phyloP scores from a whole-genome alignment of 1,139 yeast species.

The Candida sanyaensis region DNA sequence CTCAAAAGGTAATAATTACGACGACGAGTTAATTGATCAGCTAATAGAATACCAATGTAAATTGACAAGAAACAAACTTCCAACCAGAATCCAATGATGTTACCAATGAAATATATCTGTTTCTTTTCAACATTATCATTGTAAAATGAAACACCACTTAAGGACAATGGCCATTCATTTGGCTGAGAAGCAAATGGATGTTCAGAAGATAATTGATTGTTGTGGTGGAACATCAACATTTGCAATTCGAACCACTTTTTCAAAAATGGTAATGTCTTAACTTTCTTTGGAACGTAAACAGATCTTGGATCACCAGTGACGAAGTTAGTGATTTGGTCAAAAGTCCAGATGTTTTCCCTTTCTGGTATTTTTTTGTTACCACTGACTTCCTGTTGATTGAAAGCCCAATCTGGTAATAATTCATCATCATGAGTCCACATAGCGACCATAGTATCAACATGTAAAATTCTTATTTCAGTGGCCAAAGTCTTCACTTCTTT shows the following conservation, averaged over 20 bases:
- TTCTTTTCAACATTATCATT: conserved; percentile 61
- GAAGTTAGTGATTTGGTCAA: conserved; percentile 72
- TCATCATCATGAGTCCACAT: conserved; percentile 93
- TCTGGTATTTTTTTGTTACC: conserved; percentile 85
- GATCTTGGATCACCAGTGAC: conserved; percentile 57
- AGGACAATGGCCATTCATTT: conserved; percentile 87
- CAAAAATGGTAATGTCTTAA: conserved; percentile 67
- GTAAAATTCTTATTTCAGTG: conserved; percentile 68
- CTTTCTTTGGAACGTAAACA: conserved; percentile 56
- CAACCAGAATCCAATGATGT: conserved; percentile 90
- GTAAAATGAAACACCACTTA: conserved; percentile 96
- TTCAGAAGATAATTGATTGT: conserved; percentile 79
- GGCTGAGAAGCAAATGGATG: conserved; percentile 98
- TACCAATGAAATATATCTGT: conserved; percentile 91
- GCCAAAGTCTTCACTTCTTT: conserved; percentile 68
- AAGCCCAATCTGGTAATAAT: conserved; percentile 92
- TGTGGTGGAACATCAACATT: conserved; percentile 85
- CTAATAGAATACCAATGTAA: conserved; percentile 60
- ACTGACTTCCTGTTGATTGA: conserved; percentile 87
- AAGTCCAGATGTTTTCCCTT: conserved; percentile 67
- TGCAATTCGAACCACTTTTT: conserved; percentile 91
- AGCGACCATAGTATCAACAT: conserved; percentile 85
- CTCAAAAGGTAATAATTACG: conserved; percentile 64
- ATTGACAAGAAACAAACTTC: conserved; percentile 70
- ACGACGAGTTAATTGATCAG: conserved; percentile 78